These are phyloP conservation scores for Halophytophthora batemanensis DNA, from an alignment of 352 stramenopile species.

Conservation along the genomic window DNA sequence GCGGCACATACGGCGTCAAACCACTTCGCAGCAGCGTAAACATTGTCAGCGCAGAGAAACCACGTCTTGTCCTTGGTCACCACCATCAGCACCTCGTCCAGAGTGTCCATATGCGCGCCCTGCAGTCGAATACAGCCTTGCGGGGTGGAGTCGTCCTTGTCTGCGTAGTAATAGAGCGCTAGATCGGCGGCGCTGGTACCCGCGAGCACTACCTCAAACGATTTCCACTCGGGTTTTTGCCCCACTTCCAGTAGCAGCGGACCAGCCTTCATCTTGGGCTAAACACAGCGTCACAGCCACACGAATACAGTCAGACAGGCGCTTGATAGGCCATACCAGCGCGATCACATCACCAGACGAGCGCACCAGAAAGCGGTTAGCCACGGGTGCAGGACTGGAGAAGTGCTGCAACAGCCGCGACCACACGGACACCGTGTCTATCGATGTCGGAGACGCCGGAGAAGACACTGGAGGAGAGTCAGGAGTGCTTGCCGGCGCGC, in stretches of 20 bases:
- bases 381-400: conserved; percentile 17
- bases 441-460: neutral
- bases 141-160: conserved; percentile 34
- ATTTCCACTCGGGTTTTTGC: conserved; percentile 46
- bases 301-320: neutral
- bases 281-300: neutral
- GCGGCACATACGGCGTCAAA: conserved; percentile 51
- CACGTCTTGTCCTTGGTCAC: conserved; percentile 74
- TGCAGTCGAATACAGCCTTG: conserved; percentile 59
- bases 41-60: conserved; percentile 70
- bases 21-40: conserved; percentile 59
- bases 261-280: conserved; percentile 65
- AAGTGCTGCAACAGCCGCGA: conserved; percentile 55
- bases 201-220: conserved; percentile 63
- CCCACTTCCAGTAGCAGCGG: conserved; percentile 60
- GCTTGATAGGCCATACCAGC: neutral
- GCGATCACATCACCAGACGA: neutral
- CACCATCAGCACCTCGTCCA: conserved; percentile 77
- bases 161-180: conserved; percentile 66
- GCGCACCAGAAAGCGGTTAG: conserved; percentile 45
- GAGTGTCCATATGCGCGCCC: conserved; percentile 60
- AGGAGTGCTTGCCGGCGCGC: no score
- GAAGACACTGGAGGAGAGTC: conserved; percentile 1
- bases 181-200: conserved; percentile 48
- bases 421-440: conserved; percentile 32